phyloP scores from a whole-genome alignment of 192 early-diverging fungal species.

The Ambispora gerdemannii region DNA sequence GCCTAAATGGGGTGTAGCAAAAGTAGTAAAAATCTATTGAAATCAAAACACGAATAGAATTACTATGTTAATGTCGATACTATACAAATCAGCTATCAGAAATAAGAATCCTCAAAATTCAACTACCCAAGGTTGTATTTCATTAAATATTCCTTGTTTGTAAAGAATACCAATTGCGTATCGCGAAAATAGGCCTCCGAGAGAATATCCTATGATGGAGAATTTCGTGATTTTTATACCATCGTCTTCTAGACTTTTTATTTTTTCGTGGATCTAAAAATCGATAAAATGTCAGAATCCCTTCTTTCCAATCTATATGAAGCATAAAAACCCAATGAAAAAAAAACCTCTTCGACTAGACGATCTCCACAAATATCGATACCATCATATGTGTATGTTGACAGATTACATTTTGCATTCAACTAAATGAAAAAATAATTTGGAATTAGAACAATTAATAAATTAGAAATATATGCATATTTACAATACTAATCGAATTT shows the following conservation, averaged over 20 bases:
- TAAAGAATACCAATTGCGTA: constrained; percentile 50
- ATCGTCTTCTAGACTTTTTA: constrained; percentile 38
- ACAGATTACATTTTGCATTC: constrained; percentile 45
- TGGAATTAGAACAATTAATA: not conserved
- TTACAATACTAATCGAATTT: constrained; percentile 12
- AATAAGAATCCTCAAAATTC: not conserved
- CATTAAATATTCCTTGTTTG: constrained; percentile 49
- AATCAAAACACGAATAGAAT: too few relatives aligned
- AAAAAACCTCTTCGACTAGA: constrained; percentile 43
- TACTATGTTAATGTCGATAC: not conserved
- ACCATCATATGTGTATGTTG: constrained; percentile 53
- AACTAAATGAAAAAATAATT: constrained; percentile 36
- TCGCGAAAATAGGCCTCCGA: constrained; percentile 54
- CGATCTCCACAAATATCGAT: constrained; percentile 54
- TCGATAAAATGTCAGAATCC: not conserved
- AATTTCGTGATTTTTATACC: constrained; percentile 29
- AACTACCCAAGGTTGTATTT: constrained; percentile 42
- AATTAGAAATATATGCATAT: not conserved
- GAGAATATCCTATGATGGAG: constrained; percentile 53
- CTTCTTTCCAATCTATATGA: not conserved
- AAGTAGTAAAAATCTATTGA: constrained; percentile 53
- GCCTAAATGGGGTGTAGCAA: constrained; percentile 61
- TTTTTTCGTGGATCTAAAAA: constrained; percentile 28
- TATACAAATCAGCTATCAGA: not conserved
- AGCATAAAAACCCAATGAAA: not conserved